Evolutionary conservation across 2,329 filamentous ascomycete genomes (phyloP).

Genomic region (Fusarium nygamai): DNA sequence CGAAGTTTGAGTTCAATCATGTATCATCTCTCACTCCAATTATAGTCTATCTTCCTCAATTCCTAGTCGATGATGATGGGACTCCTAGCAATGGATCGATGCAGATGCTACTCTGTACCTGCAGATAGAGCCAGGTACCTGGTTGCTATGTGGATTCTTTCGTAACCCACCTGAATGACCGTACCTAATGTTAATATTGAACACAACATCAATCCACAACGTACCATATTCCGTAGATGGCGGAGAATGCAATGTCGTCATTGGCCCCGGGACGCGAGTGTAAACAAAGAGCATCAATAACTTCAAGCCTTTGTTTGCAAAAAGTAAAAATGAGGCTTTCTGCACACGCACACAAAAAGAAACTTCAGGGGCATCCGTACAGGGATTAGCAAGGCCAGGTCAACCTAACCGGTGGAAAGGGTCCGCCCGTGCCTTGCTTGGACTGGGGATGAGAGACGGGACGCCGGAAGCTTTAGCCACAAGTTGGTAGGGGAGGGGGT

Average conservation of each 20-base stretch:
- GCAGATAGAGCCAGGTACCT: background rate
- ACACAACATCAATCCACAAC: background rate
- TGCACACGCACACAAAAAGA: background rate
- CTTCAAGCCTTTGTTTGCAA: constrained; percentile 2
- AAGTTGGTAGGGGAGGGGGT: background rate
- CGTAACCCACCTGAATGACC: constrained; percentile 1
- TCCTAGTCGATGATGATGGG: background rate
- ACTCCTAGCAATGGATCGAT: background rate
- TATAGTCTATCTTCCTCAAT: background rate
- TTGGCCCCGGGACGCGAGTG: background rate
- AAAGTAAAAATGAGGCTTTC: constrained; percentile 27
- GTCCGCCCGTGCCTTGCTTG: constrained; percentile 3
- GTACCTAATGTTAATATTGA: background rate
- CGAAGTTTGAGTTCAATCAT: background rate
- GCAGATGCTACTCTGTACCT: background rate
- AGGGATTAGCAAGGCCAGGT: constrained; percentile 1
- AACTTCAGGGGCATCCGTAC: constrained; percentile 23
- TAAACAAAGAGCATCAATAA: background rate
- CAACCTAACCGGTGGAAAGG: constrained; percentile 8
- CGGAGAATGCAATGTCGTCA: background rate
- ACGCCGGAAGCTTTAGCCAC: background rate
- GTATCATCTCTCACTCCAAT: background rate
- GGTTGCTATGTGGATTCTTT: background rate
- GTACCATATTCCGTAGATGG: background rate
- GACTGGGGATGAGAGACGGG: background rate